Percentiles rank a stretch among this genome's conserved stretches.
These are phyloP conservation scores for Suillus cothurnatus DNA, from an alignment of 768 basidiomycete genomes.

Conservation along the genomic window DNA sequence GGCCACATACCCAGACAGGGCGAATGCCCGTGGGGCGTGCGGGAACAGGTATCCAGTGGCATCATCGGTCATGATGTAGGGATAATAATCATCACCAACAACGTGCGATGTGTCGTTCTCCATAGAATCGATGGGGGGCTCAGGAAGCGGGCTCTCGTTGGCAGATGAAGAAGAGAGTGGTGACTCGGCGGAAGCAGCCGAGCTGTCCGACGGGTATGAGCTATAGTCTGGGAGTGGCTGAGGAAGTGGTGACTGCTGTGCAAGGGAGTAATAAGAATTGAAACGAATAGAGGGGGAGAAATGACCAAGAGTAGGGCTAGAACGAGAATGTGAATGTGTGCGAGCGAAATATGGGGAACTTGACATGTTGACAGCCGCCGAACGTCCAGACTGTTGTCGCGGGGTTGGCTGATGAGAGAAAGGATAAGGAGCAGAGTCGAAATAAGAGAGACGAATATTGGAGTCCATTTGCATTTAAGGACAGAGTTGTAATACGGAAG, in stretches of 20 bases:
- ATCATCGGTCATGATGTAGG: slow-evolving; percentile 30
- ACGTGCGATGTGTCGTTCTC: slow-evolving; percentile 29
- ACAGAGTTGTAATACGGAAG: slow-evolving; percentile 11
- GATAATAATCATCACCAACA: slow-evolving; percentile 32
- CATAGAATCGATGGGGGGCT: slow-evolving; percentile 38
- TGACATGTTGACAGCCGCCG: slow-evolving; percentile 25
- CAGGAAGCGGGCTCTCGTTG: slow-evolving; percentile 43
- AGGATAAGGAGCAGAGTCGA: slow-evolving; percentile 22
- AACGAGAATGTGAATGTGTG: slow-evolving; percentile 21
- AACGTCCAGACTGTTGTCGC: slow-evolving; percentile 14
- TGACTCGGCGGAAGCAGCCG: slow-evolving; percentile 38
- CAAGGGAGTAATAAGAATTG: slow-evolving; percentile 22
- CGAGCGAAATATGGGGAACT: slow-evolving; percentile 23
- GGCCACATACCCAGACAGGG: slow-evolving; percentile 24
- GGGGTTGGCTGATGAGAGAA: slow-evolving; percentile 8
- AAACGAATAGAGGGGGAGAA: slow-evolving; percentile 21
- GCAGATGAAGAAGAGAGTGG: slow-evolving; percentile 43
- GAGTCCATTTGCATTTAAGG: slow-evolving; percentile 32
- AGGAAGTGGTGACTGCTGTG: slow-evolving; percentile 20
- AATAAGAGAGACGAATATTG: slow-evolving; percentile 23
- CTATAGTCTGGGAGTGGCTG: slow-evolving; percentile 29
- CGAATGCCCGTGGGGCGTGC: slow-evolving; percentile 25
- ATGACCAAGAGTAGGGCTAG: slow-evolving; percentile 21
- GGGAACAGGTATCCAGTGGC: slow-evolving; percentile 24
- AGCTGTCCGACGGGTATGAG: slow-evolving; percentile 40